Evolutionary conservation across 305 asterid genomes (phyloP), one percentile per base, ranked within the genome.

Genomic region (Fraxinus paxiana): DNA sequence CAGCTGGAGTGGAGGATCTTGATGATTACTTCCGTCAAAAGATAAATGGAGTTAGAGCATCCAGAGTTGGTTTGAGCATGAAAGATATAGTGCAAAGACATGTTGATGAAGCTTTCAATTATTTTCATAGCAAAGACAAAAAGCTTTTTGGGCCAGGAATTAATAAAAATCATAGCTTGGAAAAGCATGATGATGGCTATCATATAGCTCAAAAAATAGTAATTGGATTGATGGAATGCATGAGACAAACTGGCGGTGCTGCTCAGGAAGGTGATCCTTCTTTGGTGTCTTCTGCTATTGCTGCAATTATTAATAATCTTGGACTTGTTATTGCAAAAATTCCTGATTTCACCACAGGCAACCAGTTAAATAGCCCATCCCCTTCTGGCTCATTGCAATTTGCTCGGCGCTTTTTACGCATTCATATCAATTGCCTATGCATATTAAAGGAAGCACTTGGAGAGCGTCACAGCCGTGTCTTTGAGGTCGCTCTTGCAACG

Each of bases 211-310:
- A 93, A 77, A 91, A 94, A 81, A 90, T 93, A 81, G 98, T 96
- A 51, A 83, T 85, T 82, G 97, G 98, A 77, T 87, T 96, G 89
- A 88, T 94, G 88, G 99, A 96, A 76, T 94, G 99, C 91, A 96
- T 96, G 97, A 93, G 94, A 80, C 98, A 94, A 87, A 94, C 99
- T 78, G 99, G 99, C 75, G 99, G 99, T 86, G 98, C 99, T 38
- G 99, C 99, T 84, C 99, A 96, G 90, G 99, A 96, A 91, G 99
- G 98, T 34, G 98, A 94, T 80, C 99, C 99, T 69, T 89, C 92
- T 24, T 87, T 96, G 89, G 97, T 96, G 73, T 92, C 99, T 54
- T 93, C 96, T 26, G 99, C 99, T 38, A 87, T 96, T 87, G 91
- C 97, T 83, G 98, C 99, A 75, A 91, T 96, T 84, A 87, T 96